These are phyloP conservation scores for Apiotrichum montevideense DNA, from an alignment of 1,284 basidiomycete species.

Conservation along the genomic window DNA sequence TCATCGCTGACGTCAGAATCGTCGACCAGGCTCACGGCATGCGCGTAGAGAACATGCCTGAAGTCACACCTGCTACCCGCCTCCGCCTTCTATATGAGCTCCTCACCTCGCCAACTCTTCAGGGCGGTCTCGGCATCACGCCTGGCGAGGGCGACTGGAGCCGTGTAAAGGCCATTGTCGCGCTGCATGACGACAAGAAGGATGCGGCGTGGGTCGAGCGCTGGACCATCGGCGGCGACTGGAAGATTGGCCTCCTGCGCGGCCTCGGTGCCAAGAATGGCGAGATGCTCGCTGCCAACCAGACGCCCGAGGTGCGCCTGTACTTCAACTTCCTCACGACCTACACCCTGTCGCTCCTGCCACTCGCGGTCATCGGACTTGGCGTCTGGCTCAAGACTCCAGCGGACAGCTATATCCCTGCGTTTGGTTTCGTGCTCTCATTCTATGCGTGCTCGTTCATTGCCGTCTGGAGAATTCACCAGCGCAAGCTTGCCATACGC, in stretches of 20 bases:
- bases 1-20: conserved; percentile 14
- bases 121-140: conserved; percentile 73
- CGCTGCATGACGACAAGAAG: conserved; percentile 72
- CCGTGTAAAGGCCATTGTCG: conserved; percentile 69
- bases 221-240: conserved; percentile 41
- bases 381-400: conserved; percentile 50
- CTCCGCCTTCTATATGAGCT: conserved; percentile 71
- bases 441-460: conserved; percentile 80
- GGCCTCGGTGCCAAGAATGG: conserved; percentile 53
- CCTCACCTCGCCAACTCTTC: conserved; percentile 61
- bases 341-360: conserved; percentile 69
- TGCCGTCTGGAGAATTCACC: conserved; percentile 79
- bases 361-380: conserved; percentile 47
- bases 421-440: conserved; percentile 69
- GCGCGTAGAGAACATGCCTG: conserved; percentile 59
- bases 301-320: conserved; percentile 79
- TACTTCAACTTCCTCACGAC: conserved; percentile 83
- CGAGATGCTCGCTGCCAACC: conserved; percentile 44
- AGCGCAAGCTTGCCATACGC: conserved; percentile 68
- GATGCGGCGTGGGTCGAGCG: conserved; percentile 39
- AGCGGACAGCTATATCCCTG: conserved; percentile 60
- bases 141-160: conserved; percentile 66
- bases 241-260: conserved; percentile 54
- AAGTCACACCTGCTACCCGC: conserved; percentile 52
- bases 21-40: conserved; percentile 45